Evolutionary conservation across 768 basidiomycete genomes (phyloP), one percentile per base, ranked within the genome.

Genomic region (Auriscalpium orientale): DNA sequence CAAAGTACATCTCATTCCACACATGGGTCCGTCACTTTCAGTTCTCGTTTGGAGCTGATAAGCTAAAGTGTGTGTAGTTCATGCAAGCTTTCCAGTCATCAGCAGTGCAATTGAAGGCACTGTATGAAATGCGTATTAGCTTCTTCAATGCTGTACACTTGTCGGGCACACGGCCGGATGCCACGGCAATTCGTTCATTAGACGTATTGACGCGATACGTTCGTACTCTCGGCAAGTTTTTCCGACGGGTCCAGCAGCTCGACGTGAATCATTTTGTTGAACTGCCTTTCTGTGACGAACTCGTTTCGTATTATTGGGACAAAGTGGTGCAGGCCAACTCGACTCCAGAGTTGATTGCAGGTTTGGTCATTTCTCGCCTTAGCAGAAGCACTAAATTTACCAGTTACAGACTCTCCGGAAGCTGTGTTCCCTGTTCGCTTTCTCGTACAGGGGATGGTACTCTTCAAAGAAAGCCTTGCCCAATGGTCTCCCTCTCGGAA

Each of bases 241-340:
- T 91, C 73, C 77, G 88, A 47, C 77, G 85, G 35, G 64, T 91
- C 60, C 86, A 91, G 59, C 83, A 87, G 63, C 74, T 85, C 18
- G 75, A 79, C 10, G 62, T 72, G 18, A 56, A 73, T 43, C 80
- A 80, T 18, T 92, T 93, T 65, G 78, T 85, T 7, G 67, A 71
- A 43, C 70, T 91, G 21, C 84, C 87, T 2, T 68, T 72, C 46
- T 89, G 84, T 62, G 78, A 76, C 34, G 82, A 85, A 53, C 66
- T 91, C 22, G 79, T 93, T 50, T 72, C 89, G 33, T 91, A 82
- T 62, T 91, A 91, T 65, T 93, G 91, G 91, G 79, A 77, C 34
- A 83, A 88, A 64, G 83, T 93, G 20, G 81, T 84, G 9, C 78
- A 84, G 56, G 86, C 90, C n/a, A 81, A 85, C 15, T 68, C 74